Evolutionary conservation across 2,329 filamentous ascomycete genomes (phyloP), one percentile per base, ranked within the genome.

Genomic region (Trichoderma polysporum): DNA sequence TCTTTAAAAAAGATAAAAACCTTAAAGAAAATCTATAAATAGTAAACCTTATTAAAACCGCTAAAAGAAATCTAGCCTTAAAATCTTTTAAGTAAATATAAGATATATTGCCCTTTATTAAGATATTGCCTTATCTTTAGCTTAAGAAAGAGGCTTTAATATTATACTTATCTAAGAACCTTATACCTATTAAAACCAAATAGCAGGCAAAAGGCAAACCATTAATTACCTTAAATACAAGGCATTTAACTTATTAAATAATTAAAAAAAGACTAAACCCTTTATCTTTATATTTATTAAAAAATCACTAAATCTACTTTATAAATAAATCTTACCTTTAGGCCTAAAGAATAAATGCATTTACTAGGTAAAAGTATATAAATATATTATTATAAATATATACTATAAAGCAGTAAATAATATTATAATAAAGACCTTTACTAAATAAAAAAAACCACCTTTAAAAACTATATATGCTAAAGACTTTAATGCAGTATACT

Each of bases 211-310:
- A 52, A 61, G 9, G 8, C 29, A 50, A 39, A 61, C 29, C 8
- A 61, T 35, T 27, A 61, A 50, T n/a, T 39, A 61, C 13, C 3
- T 52, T 52, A 52, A 19, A 35, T 50, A 15, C 52, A 35, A 61
- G 37, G 1, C 27, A 52, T 61, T 33, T 61, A 61, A 61, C 4
- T 8, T 13, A 3, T 35, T 61, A 9, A 61, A 61, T 52, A 52
- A 39, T 29, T 61, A 61, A 52, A 61, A 25, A 8, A 17, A 52
- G 10, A 39, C 2, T 52, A 61, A 25, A 52, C 45, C 6, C n/a
- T 61, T 61, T 33, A 12, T 61, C 22, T n/a, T 61, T 61, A 61
- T 52, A 52, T 61, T 35, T 61, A 52, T 61, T 61, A 61, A 50
- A 52, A 52, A n/a, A 8, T 39, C 27, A n/a, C 3, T 19, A 22